phyloP scores from a whole-genome alignment of 305 asterid species.

The Rubia peregrina region DNA sequence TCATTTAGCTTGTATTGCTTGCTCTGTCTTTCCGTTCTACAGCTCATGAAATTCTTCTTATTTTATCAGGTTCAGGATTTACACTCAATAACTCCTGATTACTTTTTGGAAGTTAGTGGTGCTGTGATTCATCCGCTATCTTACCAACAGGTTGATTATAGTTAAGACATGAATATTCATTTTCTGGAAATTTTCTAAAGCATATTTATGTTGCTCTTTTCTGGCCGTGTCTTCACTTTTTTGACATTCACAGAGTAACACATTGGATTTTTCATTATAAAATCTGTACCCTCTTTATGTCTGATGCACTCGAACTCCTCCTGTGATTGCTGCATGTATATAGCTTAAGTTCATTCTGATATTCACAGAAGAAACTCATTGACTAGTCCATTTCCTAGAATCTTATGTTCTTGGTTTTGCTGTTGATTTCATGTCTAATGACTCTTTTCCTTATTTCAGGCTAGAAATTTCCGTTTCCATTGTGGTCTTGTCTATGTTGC shows the following conservation, averaged over 20 bases:
- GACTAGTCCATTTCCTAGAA: not conserved
- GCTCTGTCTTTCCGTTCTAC: not conserved
- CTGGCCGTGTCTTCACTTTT: not conserved
- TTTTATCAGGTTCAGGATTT: constrained; percentile 90
- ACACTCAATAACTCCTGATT: constrained; percentile 81
- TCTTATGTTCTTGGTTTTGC: constrained; percentile 1
- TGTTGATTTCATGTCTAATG: constrained; percentile 6
- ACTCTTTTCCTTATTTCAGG: constrained; percentile 45
- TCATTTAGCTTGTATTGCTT: not conserved
- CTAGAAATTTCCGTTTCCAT: constrained; percentile 90
- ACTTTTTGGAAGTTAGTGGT: constrained; percentile 97
- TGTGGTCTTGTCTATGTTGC: constrained; percentile 98
- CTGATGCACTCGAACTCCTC: not conserved
- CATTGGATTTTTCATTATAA: not conserved
- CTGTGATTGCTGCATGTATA: not conserved
- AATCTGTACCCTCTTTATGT: not conserved
- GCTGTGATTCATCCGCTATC: constrained; percentile 98
- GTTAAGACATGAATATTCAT: not conserved
- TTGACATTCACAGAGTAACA: not conserved
- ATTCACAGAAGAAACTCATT: not conserved
- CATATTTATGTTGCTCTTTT: not conserved
- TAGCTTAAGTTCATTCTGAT: not conserved
- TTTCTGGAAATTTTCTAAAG: not conserved
- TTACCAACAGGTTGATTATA: constrained; percentile 81
- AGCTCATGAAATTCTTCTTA: constrained; percentile 15